Evolutionary conservation across 306 rosid species (phyloP).

Genomic region (Arachis stenosperma): DNA sequence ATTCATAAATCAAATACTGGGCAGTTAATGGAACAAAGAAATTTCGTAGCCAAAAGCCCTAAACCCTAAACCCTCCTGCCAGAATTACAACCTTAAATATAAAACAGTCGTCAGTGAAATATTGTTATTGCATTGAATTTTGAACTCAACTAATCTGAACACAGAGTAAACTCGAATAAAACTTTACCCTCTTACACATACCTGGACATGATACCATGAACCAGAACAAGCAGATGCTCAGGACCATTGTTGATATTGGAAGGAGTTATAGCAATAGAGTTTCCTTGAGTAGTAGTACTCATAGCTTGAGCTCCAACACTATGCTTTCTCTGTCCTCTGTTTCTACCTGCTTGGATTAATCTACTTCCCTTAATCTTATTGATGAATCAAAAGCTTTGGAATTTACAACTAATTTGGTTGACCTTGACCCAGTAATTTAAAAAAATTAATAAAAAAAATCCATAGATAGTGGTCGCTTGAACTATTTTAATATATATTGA

Average conservation of each 20-base stretch:
- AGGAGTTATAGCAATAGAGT: constrained; percentile 39
- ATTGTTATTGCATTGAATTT: too few species aligned
- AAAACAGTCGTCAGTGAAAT: too few species aligned
- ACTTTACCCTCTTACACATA: constrained; percentile 34
- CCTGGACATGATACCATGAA: constrained; percentile 84
- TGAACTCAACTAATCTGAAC: constrained; percentile 18
- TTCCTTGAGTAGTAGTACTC: constrained; percentile 58
- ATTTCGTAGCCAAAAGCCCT: too few species aligned
- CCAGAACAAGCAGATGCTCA: constrained; percentile 91
- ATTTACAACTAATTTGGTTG: constrained; percentile 2
- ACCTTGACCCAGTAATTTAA: not conserved
- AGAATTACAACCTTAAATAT: too few species aligned
- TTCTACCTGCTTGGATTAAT: constrained; percentile 52
- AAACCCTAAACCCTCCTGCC: too few species aligned
- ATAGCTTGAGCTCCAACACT: constrained; percentile 58
- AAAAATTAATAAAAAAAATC: not conserved
- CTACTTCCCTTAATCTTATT: constrained; percentile 3
- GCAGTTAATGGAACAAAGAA: too few species aligned
- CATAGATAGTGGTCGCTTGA: too few species aligned
- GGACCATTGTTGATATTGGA: constrained; percentile 49
- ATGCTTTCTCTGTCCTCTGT: constrained; percentile 49
- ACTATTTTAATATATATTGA: too few species aligned
- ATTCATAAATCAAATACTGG: too few species aligned
- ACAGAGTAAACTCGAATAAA: constrained; percentile 3
- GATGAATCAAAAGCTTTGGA: constrained; percentile 18